Base-by-base conservation (phyloP, 23 red algal genomes). In the Gracilaria gracilis region DNA sequence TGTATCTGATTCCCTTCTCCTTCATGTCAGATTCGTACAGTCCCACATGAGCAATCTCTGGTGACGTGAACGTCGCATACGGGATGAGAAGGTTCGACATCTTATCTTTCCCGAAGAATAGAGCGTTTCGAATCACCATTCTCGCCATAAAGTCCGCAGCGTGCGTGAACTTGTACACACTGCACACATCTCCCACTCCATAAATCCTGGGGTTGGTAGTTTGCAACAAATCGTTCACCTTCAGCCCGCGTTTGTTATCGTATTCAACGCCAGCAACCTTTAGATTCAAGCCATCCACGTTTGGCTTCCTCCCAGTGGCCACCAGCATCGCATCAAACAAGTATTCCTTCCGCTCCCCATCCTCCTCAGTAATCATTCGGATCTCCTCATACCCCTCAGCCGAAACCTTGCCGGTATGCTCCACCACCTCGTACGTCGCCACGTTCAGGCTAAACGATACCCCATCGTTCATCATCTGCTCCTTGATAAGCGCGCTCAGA, bases 81-180 rank as follows among this genome's bases (percentile, higher is more conserved):
- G 94, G 94, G 50, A 95, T 95, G 33, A 95, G 47, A 28, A 95
- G 81, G 75, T 54, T 84, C 9, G 85, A 90, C 81, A 91, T 85
- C 87, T 85, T 95, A 25, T 85, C 85, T 21, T 79, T 90, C 2
- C 94, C 94, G 19, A 95, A 85, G 57, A 95, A 95, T 9, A 95
- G 46, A 11, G 94, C 87, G 36, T 95, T 95, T 27, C 94, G 94
- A 83, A 95, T 95, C 32, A 95, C 94, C 69, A 86, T 91, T 31
- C 94, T 64, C 17, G 94, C 94, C 86, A 85, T 83, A 47, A 85
- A 83, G 81, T 95, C 94, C 6, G 94, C 94, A 27, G 88, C 80
- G 64, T 95, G 94, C 0, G 94, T 95, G 80, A 95, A 95, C 61
- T 95, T 90, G 61, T 65, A 95, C 23, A 59, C 79, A 85, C 80